phyloP scores from a whole-genome alignment of 495 filamentous ascomycete species.

The Daldinia vernicosa region DNA sequence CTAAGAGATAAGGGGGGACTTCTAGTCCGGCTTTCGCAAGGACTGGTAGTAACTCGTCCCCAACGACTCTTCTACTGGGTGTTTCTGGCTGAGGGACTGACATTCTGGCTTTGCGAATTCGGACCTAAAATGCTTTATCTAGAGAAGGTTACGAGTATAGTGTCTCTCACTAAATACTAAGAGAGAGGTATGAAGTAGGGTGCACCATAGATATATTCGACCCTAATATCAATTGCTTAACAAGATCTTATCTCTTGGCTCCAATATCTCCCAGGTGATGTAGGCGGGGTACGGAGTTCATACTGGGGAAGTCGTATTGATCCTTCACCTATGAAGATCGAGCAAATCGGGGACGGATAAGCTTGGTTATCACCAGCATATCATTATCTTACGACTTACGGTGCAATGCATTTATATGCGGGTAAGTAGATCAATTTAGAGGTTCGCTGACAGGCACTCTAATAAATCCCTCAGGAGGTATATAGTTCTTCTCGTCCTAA shows the following conservation, averaged over 20 bases:
- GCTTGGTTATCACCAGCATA: too few relatives aligned
- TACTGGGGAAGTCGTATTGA: background rate
- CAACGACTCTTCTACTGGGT: conserved; percentile 3
- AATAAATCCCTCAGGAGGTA: too few relatives aligned
- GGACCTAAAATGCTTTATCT: background rate
- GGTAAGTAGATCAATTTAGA: too few relatives aligned
- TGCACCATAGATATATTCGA: background rate
- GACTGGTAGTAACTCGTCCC: conserved; percentile 31
- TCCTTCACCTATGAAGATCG: background rate
- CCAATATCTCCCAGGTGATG: too few relatives aligned
- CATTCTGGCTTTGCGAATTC: conserved; percentile 10
- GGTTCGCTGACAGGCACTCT: too few relatives aligned
- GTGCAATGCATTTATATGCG: too few relatives aligned
- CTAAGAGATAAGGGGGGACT: conserved; percentile 24
- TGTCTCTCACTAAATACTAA: too few relatives aligned
- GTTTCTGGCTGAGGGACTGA: conserved; percentile 13
- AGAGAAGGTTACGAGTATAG: too few relatives aligned
- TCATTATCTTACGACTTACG: background rate
- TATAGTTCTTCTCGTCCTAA: too few relatives aligned
- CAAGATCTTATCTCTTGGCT: conserved; percentile 7
- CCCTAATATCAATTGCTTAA: background rate
- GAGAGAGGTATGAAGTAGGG: background rate
- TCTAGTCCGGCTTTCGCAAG: conserved; percentile 38
- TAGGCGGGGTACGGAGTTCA: conserved; percentile 2
- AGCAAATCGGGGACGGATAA: background rate